These are phyloP conservation scores for Schoenoplectus triqueter DNA, from an alignment of 202 grass and related monocot genomes.

Conservation along the genomic window DNA sequence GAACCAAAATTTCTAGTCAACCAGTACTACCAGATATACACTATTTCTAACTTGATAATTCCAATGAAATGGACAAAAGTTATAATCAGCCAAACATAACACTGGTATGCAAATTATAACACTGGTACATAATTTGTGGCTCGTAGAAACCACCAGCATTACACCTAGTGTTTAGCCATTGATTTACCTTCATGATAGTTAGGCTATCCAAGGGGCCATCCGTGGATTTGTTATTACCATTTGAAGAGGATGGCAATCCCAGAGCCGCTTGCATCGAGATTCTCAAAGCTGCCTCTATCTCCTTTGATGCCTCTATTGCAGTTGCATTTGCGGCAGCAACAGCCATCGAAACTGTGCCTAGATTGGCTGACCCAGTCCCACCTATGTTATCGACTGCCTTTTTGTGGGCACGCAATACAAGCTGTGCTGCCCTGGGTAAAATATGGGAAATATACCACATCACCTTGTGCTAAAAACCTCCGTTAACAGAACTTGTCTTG, in stretches of 20 bases:
- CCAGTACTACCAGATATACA: no score
- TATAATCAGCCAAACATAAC: constrained; percentile 15
- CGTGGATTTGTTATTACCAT: constrained; percentile 54
- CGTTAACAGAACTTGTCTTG: constrained; percentile 1
- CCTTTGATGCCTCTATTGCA: constrained; percentile 87
- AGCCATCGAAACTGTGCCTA: constrained; percentile 79
- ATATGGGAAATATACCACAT: neutral
- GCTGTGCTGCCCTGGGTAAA: constrained; percentile 68
- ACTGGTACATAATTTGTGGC: constrained; percentile 11
- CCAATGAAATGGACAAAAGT: constrained; percentile 28
- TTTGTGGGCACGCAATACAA: constrained; percentile 81
- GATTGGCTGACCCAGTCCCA: constrained; percentile 65
- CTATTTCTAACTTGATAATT: neutral
- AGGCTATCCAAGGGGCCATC: constrained; percentile 91
- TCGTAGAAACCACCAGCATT: constrained; percentile 32
- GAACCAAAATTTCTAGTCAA: no score
- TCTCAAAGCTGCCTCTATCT: constrained; percentile 90
- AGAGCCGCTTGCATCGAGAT: constrained; percentile 72
- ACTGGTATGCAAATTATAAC: constrained; percentile 21
- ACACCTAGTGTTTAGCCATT: constrained; percentile 27
- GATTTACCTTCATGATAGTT: constrained; percentile 91
- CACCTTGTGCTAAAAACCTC: neutral
- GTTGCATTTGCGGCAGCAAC: constrained; percentile 83
- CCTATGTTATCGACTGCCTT: constrained; percentile 81
- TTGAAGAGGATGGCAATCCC: constrained; percentile 48